Conservation (phyloP, 306 rosid species). For the Inga laurina region DNA sequence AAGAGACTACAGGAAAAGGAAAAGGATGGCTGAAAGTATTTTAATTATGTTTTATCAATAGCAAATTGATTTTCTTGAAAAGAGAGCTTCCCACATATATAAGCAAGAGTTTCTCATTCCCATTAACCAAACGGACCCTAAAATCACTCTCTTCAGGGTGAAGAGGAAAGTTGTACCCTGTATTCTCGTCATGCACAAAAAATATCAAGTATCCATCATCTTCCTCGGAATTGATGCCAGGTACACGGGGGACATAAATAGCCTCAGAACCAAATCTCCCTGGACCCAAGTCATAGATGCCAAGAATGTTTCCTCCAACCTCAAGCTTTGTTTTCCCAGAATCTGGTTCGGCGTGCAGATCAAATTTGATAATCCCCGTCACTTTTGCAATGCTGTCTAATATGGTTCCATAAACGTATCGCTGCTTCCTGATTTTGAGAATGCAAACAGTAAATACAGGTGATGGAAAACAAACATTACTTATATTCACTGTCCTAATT, state of each 20-base stretch:
- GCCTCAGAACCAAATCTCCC: conserved; percentile 88
- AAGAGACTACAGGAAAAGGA: background rate
- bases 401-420: conserved; percentile 76
- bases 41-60: background rate
- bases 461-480: conserved; percentile 9
- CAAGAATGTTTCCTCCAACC: conserved; percentile 84
- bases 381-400: conserved; percentile 74
- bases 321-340: conserved; percentile 61
- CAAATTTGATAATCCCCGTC: conserved; percentile 79
- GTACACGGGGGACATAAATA: conserved; percentile 72
- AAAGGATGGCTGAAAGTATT: background rate
- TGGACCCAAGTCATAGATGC: conserved; percentile 81
- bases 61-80: background rate
- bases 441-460: conserved; percentile 9
- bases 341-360: conserved; percentile 74
- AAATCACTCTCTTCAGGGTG: background rate
- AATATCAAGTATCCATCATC: conserved; percentile 90
- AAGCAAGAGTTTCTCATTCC: background rate
- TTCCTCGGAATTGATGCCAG: conserved; percentile 76
- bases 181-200: conserved; percentile 82
- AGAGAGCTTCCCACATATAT: background rate
- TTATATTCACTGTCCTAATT: background rate
- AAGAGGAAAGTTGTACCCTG: conserved; percentile 52
- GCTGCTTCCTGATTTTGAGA: conserved; percentile 65
- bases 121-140: background rate